Evolutionary conservation across 2,329 filamentous ascomycete genomes (phyloP).

Genomic region (Curvularia hawaiiensis): DNA sequence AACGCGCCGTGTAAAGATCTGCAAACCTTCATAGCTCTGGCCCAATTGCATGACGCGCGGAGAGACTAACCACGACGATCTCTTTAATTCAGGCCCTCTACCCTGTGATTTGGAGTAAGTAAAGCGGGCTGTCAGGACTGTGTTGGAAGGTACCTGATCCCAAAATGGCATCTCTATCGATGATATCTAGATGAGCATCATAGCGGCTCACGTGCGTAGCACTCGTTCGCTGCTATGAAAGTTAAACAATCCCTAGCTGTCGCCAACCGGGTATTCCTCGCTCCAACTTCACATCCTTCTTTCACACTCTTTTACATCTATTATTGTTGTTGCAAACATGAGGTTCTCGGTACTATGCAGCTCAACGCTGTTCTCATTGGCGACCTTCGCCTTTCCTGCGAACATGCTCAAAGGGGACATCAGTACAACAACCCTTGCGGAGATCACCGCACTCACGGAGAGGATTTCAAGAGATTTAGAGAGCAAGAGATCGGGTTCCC

Average conservation of each 20-base stretch:
- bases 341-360: constrained; percentile 17
- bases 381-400: constrained; percentile 19
- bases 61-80: constrained; percentile 4
- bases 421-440: constrained; percentile 15
- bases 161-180: constrained; percentile 6
- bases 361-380: constrained; percentile 17
- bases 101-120: constrained; percentile 4
- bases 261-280: not conserved
- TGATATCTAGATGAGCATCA: constrained; percentile 1
- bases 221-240: constrained; percentile 4
- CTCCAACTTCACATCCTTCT: constrained; percentile 2
- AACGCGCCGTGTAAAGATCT: constrained; percentile 1
- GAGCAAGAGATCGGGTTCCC: constrained; percentile 8
- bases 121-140: constrained; percentile 4
- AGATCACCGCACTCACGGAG: constrained; percentile 18
- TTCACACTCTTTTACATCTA: constrained; percentile 6
- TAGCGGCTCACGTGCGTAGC: not conserved
- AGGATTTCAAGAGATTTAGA: constrained; percentile 18
- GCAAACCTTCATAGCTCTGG: not conserved
- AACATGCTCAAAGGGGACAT: constrained; percentile 20
- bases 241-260: constrained; percentile 2
- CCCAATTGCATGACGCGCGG: not conserved
- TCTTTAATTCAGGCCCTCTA: constrained; percentile 1
- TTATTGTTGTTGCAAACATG: constrained; percentile 12
- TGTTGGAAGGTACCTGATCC: constrained; percentile 3